These are phyloP conservation scores for Poterioochromonas sp. DNA, from an alignment of 352 stramenopile species.

Conservation along the genomic window DNA sequence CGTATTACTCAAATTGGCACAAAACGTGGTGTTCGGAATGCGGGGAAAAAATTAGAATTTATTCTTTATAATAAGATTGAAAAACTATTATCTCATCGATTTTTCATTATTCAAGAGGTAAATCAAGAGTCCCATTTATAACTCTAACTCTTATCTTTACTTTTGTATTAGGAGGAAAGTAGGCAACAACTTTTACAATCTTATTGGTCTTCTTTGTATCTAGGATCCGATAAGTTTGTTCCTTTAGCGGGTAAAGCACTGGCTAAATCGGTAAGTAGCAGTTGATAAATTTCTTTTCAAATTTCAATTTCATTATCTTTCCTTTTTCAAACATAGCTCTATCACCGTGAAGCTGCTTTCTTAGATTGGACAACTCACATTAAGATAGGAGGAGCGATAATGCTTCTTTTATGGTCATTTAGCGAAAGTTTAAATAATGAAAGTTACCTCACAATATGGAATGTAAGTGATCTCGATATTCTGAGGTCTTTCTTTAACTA, in stretches of 20 bases:
- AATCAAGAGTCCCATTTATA: not conserved
- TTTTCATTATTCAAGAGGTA: not conserved
- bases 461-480: conserved; percentile 6
- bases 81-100: not conserved
- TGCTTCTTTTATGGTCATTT: not conserved
- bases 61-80: not conserved
- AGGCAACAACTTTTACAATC: not conserved
- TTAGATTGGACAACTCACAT: not conserved
- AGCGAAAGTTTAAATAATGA: conserved; percentile 20
- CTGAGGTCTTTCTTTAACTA: not conserved
- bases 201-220: not conserved
- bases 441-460: not conserved
- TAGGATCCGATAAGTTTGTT: not conserved
- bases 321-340: not conserved
- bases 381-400: not conserved
- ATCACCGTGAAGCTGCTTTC: not conserved
- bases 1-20: not conserved
- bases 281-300: no score
- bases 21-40: not conserved
- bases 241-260: no score
- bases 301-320: not conserved
- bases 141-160: no score
- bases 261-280: no score
- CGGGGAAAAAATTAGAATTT: not conserved
- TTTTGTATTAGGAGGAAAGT: no score